Base-by-base conservation (phyloP, 345 rosid species). In the Salix arbutifolia region DNA sequence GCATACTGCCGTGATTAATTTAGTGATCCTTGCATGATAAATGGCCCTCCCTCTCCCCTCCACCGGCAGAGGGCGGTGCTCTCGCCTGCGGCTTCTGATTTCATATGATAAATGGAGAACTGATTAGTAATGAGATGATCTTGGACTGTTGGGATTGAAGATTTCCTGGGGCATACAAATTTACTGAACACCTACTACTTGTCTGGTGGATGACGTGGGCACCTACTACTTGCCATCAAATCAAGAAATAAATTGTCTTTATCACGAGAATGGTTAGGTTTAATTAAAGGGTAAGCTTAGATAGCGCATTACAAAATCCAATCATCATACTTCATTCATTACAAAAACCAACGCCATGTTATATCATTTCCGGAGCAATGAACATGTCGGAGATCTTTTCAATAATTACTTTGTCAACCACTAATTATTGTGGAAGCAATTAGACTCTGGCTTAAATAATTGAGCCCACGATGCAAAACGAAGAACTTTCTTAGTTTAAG, bases 401-500 rank as follows among this genome's bases (percentile, higher is more conserved):
- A 8, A 67, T 6, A 52, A 52, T 30, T 35, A 19, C 14, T 23
- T 23, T 7, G 9, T 44, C 40, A 48, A 35, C 38, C 40, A 25
- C 65, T 8, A 65, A 37, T 58, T 16, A 8, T 8, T 11, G 72
- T 19, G 72, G 76, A 78, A 35, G 70, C 71, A 72, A 19, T 72
- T 38, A 46, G 8, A 38, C 65, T 37, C 40, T 5, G 28, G 31
- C 52, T 33, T 64, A 11, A 72, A 71, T 65, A 25, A 77, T 72
- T 48, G 66, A 52, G 44, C 44, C 13, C 37, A 33, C 37, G 6
- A 33, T 33, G 6, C 5, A 33, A 33, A 5, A 33, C 37, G 0
- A 33, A 33, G 37, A 4, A 33, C 44, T 10, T 10, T 40, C 3
- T 40, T 50, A 50, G 8, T 17, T 2, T 19, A 17, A 52, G 2